These are phyloP conservation scores for Scheffersomyces ergatensis DNA, from an alignment of 805 yeast species.

Conservation along the genomic window DNA sequence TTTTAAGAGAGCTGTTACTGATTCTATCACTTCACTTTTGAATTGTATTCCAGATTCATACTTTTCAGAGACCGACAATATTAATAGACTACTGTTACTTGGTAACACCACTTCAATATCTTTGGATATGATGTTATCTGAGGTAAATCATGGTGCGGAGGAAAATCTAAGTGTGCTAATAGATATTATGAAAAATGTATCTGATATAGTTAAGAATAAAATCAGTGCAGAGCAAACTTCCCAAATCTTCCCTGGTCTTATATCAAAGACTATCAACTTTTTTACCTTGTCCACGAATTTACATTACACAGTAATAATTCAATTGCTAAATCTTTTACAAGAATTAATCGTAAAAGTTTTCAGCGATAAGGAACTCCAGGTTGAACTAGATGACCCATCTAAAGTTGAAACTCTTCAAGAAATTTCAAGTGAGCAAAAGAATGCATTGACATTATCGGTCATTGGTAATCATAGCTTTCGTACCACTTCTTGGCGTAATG, in stretches of 20 bases:
- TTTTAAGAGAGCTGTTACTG: slow-evolving; percentile 15
- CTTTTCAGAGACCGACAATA: neutral
- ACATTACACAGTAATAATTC: slow-evolving; percentile 18
- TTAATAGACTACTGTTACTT: slow-evolving; percentile 7
- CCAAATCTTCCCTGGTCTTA: slow-evolving; percentile 39
- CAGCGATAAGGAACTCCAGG: slow-evolving; percentile 18
- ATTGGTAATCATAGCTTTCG: slow-evolving; percentile 1
- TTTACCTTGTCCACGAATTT: slow-evolving; percentile 16
- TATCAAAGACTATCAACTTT: slow-evolving; percentile 31
- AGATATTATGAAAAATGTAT: neutral
- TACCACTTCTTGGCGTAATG: slow-evolving; percentile 32
- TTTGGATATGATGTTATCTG: slow-evolving; percentile 2
- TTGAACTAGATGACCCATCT: slow-evolving; percentile 1
- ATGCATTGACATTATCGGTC: slow-evolving; percentile 3
- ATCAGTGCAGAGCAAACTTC: slow-evolving; percentile 31
- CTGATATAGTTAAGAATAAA: neutral
- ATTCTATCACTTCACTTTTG: slow-evolving; percentile 6
- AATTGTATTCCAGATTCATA: neutral
- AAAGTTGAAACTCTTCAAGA: slow-evolving; percentile 2
- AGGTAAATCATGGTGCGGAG: slow-evolving; percentile 4
- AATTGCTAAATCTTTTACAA: slow-evolving; percentile 19
- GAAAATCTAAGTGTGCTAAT: slow-evolving; percentile 1
- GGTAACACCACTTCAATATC: slow-evolving; percentile 5
- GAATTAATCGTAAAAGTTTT: slow-evolving; percentile 26
- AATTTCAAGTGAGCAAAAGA: neutral